Percentiles rank a stretch among this genome's conserved stretches.
These are phyloP conservation scores for Coccomyxa subellipsoidea DNA, from an alignment of 163 green algal species.

Conservation along the genomic window DNA sequence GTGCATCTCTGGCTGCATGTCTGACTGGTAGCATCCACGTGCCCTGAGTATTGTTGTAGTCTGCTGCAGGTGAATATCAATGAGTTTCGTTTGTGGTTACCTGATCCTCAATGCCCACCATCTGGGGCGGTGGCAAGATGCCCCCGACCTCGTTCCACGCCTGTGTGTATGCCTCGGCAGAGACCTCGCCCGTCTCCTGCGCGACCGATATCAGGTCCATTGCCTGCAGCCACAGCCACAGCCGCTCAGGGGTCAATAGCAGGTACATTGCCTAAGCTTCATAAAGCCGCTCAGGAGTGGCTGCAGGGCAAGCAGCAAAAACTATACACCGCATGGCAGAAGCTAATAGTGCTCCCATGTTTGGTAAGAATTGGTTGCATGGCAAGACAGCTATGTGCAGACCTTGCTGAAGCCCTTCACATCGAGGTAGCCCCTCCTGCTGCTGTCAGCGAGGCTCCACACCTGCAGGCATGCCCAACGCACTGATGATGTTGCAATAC, in stretches of 20 bases:
- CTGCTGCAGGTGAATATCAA: too few relatives aligned
- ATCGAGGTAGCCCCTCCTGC: slow-evolving; percentile 78
- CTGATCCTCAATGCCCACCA: slow-evolving; percentile 28
- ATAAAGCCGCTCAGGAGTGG: too few relatives aligned
- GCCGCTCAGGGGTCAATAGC: slow-evolving; percentile 41
- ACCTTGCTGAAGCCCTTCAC: slow-evolving; percentile 71
- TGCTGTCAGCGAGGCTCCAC: slow-evolving; percentile 62
- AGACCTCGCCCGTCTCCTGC: slow-evolving; percentile 44
- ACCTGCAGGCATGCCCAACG: slow-evolving; percentile 24
- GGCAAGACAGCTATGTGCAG: not conserved
- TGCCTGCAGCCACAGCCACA: slow-evolving; percentile 36
- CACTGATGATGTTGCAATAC: not conserved
- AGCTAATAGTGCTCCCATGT: too few relatives aligned
- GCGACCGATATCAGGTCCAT: slow-evolving; percentile 89
- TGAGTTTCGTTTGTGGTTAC: too few relatives aligned
- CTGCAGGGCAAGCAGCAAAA: too few relatives aligned
- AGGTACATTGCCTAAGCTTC: slow-evolving; percentile 78
- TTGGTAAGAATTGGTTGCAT: too few relatives aligned
- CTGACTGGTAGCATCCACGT: not conserved
- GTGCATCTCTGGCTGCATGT: too few relatives aligned
- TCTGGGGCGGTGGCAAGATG: slow-evolving; percentile 17
- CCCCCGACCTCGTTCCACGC: not conserved
- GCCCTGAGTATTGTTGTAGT: too few relatives aligned
- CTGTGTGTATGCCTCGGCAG: slow-evolving; percentile 33
- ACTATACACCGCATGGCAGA: too few relatives aligned